Base-by-base conservation (phyloP, 257 asterid species). In the Rubia yunnanensis region DNA sequence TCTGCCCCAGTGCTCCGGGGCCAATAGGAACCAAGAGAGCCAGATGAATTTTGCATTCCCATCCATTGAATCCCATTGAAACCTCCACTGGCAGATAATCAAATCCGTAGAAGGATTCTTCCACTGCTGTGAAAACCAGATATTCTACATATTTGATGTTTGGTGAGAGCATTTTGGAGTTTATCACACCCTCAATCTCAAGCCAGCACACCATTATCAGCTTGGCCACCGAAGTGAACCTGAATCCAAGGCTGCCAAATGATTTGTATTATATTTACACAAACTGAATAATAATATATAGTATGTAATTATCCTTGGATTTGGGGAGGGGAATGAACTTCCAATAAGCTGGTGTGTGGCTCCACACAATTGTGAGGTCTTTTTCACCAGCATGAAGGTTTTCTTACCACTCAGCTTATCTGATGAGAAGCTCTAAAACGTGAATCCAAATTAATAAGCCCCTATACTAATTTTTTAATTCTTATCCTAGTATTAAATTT, bases 341-440 rank as follows among this genome's bases (percentile, higher is more conserved):
- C n/a, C n/a, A n/a, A n/a, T 86, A 83, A 34, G 52, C 54, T 34
- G 86, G 80, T 14, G 88, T 74, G 56, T 85, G 87, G 3, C 82
- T 77, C 95, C 86, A 86, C 23, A 70, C 78, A 53, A 86, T 91
- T 8, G 4, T 6, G 30, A 88, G 83, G 5, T 85, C 91, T 84
- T 84, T 72, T 95, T 88, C 50, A 85, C 76, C 72, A 88, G 73
- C 89, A 83, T 83, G 74, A 44, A 88, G 76, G 89, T 80, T 81
- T 83, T 91, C 81, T 85, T 88, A 28, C 95, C 95, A 10, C 75
- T 79, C 74, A 36, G 10, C 77, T 86, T 88, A 71, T 86, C 96
- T 79, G 88, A 41, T 20, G 81, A 78, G 50, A 91, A 86, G 73
- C 90, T 85, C 96, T 91, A 86, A 22, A 65, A 24, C n/a, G n/a